phyloP scores from a whole-genome alignment of 257 asterid species.

The Nicotiana knightiana region DNA sequence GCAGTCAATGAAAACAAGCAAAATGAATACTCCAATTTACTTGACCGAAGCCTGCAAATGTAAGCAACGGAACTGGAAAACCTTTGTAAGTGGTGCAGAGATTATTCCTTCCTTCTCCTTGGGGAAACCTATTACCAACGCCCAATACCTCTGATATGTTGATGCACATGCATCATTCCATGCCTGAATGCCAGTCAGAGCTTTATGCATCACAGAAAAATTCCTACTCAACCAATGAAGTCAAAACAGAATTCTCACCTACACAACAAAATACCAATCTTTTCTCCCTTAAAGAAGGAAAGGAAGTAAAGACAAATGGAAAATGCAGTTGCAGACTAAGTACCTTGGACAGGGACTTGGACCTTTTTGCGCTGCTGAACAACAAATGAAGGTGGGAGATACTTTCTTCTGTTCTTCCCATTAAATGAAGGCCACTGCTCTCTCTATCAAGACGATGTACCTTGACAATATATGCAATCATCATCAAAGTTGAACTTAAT shows the following conservation, averaged over 20 bases:
- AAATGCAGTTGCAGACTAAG: constrained; percentile 8
- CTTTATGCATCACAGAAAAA: background rate
- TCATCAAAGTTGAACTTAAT: background rate
- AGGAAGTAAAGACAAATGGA: background rate
- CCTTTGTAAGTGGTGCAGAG: constrained; percentile 77
- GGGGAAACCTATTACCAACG: constrained; percentile 86
- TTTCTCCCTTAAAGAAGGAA: background rate
- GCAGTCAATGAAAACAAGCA: constrained; percentile 15
- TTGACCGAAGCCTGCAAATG: background rate
- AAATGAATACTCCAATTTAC: background rate
- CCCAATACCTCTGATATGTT: constrained; percentile 77
- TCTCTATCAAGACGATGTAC: constrained; percentile 96
- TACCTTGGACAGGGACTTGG: constrained; percentile 60
- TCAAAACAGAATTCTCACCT: background rate
- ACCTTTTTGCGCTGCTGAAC: constrained; percentile 54
- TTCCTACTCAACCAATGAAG: background rate
- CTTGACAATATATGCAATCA: constrained; percentile 25
- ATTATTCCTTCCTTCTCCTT: constrained; percentile 80
- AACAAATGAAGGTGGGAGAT: constrained; percentile 66
- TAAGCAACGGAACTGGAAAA: constrained; percentile 13
- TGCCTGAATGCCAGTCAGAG: constrained; percentile 34
- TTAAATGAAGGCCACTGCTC: constrained; percentile 83
- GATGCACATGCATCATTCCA: constrained; percentile 66
- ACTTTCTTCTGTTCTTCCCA: constrained; percentile 92
- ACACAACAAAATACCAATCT: background rate